A percentile compares a stretch with the other conserved stretches of the same genome.
These are phyloP conservation scores for Penicillium thymicola DNA, from an alignment of 2,329 filamentous ascomycete species.

Conservation along the genomic window DNA sequence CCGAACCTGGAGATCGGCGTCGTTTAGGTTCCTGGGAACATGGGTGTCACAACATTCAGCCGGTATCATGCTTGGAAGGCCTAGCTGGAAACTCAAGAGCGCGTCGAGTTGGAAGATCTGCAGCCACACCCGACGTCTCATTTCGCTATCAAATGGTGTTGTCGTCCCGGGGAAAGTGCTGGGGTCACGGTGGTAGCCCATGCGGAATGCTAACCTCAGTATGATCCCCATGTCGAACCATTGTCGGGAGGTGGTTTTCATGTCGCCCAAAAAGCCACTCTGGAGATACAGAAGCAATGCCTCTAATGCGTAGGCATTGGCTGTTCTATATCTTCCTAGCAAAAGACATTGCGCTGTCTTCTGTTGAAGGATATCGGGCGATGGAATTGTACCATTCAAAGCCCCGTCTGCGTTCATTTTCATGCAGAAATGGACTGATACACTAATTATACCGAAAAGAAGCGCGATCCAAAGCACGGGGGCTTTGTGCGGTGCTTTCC, in stretches of 20 bases:
- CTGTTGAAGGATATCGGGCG: not conserved
- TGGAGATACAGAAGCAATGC: constrained; percentile 1
- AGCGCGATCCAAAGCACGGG: constrained; percentile 17
- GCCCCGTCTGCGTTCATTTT: not conserved
- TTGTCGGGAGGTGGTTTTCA: not conserved
- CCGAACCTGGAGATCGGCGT: constrained; percentile 56
- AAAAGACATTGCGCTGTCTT: constrained; percentile 7
- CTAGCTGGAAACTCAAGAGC: constrained; percentile 59
- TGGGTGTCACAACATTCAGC: constrained; percentile 57
- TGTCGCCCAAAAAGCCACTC: constrained; percentile 38
- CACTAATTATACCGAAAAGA: constrained; percentile 12
- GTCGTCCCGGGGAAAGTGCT: constrained; percentile 47
- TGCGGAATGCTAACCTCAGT: constrained; percentile 48
- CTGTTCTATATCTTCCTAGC: constrained; percentile 19
- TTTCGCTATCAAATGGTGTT: constrained; percentile 54
- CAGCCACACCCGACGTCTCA: constrained; percentile 40
- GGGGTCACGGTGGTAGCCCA: constrained; percentile 60
- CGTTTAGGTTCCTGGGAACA: constrained; percentile 56
- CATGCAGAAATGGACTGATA: not conserved
- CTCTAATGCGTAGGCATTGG: not conserved
- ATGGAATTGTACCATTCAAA: not conserved
- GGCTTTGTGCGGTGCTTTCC: constrained; percentile 12
- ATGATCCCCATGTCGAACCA: not conserved
- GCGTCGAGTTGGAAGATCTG: constrained; percentile 53
- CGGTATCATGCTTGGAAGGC: constrained; percentile 58